Conservation (phyloP, 2,329 filamentous ascomycete species). For the Helotiales sp. region DNA sequence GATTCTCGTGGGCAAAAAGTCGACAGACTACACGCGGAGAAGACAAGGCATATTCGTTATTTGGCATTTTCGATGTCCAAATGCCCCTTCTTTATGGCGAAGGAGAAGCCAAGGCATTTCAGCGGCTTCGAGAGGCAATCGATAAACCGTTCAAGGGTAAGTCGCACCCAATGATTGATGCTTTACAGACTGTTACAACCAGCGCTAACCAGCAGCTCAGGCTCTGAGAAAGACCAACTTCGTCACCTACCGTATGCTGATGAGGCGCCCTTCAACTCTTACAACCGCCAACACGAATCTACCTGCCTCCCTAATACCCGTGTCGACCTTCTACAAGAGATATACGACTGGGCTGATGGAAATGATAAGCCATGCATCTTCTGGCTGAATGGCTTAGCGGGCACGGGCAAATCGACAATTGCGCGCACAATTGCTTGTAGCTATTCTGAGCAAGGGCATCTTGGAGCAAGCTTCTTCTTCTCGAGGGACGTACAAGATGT, state of each 20-base stretch:
- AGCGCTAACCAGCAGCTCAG: slow-evolving; percentile 7
- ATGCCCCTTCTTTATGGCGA: slow-evolving; percentile 52
- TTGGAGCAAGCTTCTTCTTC: background rate
- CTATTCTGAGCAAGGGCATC: background rate
- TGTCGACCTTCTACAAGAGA: slow-evolving; percentile 6
- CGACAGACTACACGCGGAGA: slow-evolving; percentile 45
- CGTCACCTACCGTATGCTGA: background rate
- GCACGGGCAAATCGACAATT: background rate
- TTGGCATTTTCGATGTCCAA: slow-evolving; percentile 48
- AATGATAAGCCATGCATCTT: background rate
- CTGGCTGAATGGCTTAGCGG: background rate
- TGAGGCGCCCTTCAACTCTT: slow-evolving; percentile 2
- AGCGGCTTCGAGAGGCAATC: slow-evolving; percentile 45
- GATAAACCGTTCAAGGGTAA: slow-evolving; percentile 23
- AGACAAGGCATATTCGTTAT: slow-evolving; percentile 45
- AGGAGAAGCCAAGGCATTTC: slow-evolving; percentile 41
- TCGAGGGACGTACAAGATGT: background rate
- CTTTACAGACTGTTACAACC: background rate
- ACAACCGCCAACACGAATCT: background rate
- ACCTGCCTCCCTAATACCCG: background rate
- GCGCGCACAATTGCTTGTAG: background rate
- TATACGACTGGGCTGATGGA: slow-evolving; percentile 1
- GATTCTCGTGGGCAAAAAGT: slow-evolving; percentile 47
- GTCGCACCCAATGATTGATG: slow-evolving; percentile 9
- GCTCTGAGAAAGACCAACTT: background rate